Evolutionary conservation across 192 early-diverging fungal species (phyloP).

Genomic region (Coemansia sp.): DNA sequence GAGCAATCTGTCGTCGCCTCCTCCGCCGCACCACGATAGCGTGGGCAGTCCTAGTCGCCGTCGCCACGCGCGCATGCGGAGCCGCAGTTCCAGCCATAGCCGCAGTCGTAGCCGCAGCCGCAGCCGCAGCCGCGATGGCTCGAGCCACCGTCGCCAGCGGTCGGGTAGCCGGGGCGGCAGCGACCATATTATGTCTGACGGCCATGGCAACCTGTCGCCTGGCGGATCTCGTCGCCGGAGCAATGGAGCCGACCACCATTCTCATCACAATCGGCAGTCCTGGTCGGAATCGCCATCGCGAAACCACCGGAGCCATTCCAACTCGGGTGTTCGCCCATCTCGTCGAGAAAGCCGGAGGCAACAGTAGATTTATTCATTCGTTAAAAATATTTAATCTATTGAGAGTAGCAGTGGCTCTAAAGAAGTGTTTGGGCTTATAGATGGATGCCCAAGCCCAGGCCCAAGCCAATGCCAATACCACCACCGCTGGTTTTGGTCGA

Average conservation of each 20-base stretch:
- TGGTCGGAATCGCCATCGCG: slow-evolving; percentile 16
- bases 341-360: slow-evolving; percentile 43
- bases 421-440: slow-evolving; percentile 9
- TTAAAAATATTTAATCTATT: not conserved
- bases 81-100: slow-evolving; percentile 9
- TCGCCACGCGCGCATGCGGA: too few species aligned
- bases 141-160: slow-evolving; percentile 15
- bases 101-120: slow-evolving; percentile 29
- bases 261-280: too few species aligned
- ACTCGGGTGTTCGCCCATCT: slow-evolving; percentile 30
- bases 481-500: not conserved
- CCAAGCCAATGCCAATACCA: slow-evolving; percentile 19
- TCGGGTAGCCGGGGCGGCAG: slow-evolving; percentile 19
- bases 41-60: slow-evolving; percentile 10
- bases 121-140: slow-evolving; percentile 21
- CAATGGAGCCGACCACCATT: slow-evolving; percentile 19
- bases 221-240: slow-evolving; percentile 11
- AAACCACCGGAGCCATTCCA: slow-evolving; percentile 28
- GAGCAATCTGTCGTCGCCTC: slow-evolving; percentile 20
- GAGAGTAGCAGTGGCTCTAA: not conserved
- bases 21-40: slow-evolving; percentile 11
- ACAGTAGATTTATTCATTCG: slow-evolving; percentile 20
- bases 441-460: slow-evolving; percentile 23
- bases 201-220: not conserved
- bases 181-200: slow-evolving; percentile 11